Percentiles rank a stretch among this genome's conserved stretches.
Conservation (phyloP, 805 yeast genomes). For the Starmerella bacillaris region DNA sequence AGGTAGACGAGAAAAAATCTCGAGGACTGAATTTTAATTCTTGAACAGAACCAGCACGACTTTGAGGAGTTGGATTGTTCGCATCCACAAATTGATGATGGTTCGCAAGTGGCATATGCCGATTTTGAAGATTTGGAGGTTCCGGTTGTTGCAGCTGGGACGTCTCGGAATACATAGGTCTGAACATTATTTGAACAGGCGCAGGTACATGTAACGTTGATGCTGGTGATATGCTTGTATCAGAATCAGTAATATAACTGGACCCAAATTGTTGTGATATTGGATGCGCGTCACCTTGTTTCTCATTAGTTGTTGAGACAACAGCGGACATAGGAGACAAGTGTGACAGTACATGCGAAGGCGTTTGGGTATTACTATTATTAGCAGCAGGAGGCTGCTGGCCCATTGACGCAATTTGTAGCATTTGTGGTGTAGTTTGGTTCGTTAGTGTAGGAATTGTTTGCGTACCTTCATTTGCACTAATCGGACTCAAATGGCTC, state of each 20-base stretch:
- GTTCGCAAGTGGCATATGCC: not conserved
- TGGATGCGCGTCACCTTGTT: too few relatives aligned
- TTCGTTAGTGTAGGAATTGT: too few relatives aligned
- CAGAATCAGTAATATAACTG: not conserved
- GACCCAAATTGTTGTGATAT: too few relatives aligned
- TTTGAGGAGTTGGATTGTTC: not conserved
- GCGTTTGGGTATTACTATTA: too few relatives aligned
- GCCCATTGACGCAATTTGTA: too few relatives aligned
- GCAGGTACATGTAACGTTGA: conserved; percentile 8
- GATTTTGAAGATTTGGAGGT: not conserved
- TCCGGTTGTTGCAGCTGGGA: not conserved
- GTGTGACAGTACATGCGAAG: too few relatives aligned
- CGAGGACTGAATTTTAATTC: not conserved
- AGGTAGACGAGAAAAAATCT: not conserved
- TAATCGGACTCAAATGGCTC: too few relatives aligned
- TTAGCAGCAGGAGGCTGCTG: too few relatives aligned
- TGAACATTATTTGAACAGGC: conserved; percentile 13
- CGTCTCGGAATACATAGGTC: conserved; percentile 12
- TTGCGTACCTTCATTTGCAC: too few relatives aligned
- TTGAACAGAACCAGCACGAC: not conserved
- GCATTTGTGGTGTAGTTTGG: too few relatives aligned
- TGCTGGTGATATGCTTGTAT: not conserved
- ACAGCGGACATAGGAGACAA: too few relatives aligned
- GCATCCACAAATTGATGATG: not conserved
- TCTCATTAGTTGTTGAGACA: too few relatives aligned